Conservation (phyloP, 352 stramenopile genomes). For the Globisporangium cederbergense region DNA sequence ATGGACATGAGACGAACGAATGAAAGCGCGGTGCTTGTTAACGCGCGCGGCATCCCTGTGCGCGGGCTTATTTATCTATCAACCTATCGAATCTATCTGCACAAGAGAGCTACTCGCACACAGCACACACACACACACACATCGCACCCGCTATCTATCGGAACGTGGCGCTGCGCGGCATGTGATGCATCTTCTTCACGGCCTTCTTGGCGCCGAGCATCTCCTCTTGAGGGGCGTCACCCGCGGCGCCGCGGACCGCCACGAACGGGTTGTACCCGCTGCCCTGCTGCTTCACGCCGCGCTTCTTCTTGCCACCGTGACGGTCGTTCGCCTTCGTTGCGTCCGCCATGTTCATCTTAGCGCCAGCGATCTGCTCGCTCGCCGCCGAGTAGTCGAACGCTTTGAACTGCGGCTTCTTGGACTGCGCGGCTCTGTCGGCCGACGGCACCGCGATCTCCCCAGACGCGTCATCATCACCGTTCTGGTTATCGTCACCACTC, state of each 20-base stretch:
- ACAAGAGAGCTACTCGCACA: neutral
- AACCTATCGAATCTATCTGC: conserved; percentile 19
- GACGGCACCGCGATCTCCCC: conserved; percentile 7
- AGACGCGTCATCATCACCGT: neutral
- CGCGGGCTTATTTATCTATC: conserved; percentile 10
- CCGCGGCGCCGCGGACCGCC: conserved; percentile 40
- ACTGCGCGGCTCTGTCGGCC: neutral
- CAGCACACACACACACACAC: neutral
- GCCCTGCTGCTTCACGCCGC: conserved; percentile 37
- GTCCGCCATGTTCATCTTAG: conserved; percentile 48
- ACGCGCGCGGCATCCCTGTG: neutral
- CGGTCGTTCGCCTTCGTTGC: conserved; percentile 23
- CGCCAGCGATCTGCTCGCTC: conserved; percentile 34
- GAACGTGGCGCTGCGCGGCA: conserved; percentile 82
- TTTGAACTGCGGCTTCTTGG: conserved; percentile 23
- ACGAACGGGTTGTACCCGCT: conserved; percentile 79
- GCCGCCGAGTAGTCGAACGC: conserved; percentile 59
- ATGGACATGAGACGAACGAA: neutral
- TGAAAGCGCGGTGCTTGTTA: neutral
- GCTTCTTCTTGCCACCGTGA: conserved; percentile 22
- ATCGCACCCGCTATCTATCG: conserved; percentile 32
- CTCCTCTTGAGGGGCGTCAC: conserved; percentile 18
- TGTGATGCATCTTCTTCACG: conserved; percentile 83
- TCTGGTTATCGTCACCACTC: conserved; percentile 11
- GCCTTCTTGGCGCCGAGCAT: conserved; percentile 35